Evolutionary conservation across 306 rosid species (phyloP).

Genomic region (Vigna unguiculata): DNA sequence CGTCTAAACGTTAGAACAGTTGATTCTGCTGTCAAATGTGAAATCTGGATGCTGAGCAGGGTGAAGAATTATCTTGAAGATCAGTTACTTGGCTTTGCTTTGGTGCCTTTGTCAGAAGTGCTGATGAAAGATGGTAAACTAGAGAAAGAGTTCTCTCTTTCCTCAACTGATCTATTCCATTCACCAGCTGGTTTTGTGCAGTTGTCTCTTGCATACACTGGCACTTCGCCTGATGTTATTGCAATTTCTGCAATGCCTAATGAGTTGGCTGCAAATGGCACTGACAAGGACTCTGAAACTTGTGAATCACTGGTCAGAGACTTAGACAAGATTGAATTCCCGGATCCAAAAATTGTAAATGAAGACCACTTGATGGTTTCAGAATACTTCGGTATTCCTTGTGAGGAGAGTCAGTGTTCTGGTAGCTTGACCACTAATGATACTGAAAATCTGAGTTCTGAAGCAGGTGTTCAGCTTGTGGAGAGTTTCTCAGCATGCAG

Average conservation of each 20-base stretch:
- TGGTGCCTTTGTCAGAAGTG: conserved; percentile 84
- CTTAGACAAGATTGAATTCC: conserved; percentile 86
- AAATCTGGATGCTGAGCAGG: conserved; percentile 97
- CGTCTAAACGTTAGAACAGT: conserved; percentile 60
- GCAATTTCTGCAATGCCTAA: conserved; percentile 49
- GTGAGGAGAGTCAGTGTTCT: conserved; percentile 66
- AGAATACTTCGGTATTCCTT: conserved; percentile 74
- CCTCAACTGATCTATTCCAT: conserved; percentile 92
- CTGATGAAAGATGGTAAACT: conserved; percentile 65
- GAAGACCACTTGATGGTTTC: conserved; percentile 93
- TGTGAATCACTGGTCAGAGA: conserved; percentile 57
- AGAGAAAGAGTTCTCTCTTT: conserved; percentile 92
- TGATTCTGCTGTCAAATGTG: conserved; percentile 81
- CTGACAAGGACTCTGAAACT: conserved; percentile 56
- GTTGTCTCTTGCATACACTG: conserved; percentile 67
- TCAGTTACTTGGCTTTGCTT: conserved; percentile 90
- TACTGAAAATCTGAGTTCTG: conserved; percentile 57
- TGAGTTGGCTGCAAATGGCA: conserved; percentile 34
- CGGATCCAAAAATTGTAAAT: conserved; percentile 76
- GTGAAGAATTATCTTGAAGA: conserved; percentile 98
- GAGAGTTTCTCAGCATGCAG: conserved; percentile 64
- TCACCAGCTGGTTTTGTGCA: conserved; percentile 90
- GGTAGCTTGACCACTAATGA: conserved; percentile 63
- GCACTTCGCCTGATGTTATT: conserved; percentile 81
- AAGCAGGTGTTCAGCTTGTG: conserved; percentile 57